Evolutionary conservation across 139 green algal species (phyloP).

Genomic region (Eudorina sp.): DNA sequence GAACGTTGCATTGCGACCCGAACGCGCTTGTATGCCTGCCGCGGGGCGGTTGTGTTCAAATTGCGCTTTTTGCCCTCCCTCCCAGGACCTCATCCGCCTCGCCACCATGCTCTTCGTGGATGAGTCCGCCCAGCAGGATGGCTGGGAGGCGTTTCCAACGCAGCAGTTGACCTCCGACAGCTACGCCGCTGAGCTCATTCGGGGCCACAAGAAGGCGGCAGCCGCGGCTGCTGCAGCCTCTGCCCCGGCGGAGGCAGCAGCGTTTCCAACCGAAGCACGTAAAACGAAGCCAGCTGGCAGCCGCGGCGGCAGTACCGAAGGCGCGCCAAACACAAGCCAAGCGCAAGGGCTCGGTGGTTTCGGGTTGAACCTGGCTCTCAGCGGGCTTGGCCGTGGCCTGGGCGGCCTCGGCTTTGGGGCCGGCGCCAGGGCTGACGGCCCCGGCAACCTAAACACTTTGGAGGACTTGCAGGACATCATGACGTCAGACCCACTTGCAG

Average conservation of each 20-base stretch:
- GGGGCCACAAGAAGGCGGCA: slow-evolving; percentile 2
- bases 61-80: no score
- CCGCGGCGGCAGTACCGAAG: neutral
- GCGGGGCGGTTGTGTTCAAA: no score
- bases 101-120: slow-evolving; percentile 74
- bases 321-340: neutral
- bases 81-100: slow-evolving; percentile 67
- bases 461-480: slow-evolving; percentile 49
- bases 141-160: slow-evolving; percentile 79
- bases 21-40: no score
- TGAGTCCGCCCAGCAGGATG: slow-evolving; percentile 58
- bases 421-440: neutral
- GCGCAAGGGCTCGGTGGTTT: neutral
- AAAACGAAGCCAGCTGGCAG: neutral
- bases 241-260: neutral
- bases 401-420: neutral
- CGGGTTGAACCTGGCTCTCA: slow-evolving; percentile 12
- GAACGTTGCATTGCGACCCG: no score
- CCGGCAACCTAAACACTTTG: slow-evolving; percentile 21
- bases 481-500: slow-evolving; percentile 24
- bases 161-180: slow-evolving; percentile 50
- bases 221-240: neutral
- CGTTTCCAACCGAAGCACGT: no score
- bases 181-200: slow-evolving; percentile 55
- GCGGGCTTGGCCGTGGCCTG: slow-evolving; percentile 31